Conservation (phyloP, 108 stramenopile genomes). For the Parietichytrium sp. region DNA sequence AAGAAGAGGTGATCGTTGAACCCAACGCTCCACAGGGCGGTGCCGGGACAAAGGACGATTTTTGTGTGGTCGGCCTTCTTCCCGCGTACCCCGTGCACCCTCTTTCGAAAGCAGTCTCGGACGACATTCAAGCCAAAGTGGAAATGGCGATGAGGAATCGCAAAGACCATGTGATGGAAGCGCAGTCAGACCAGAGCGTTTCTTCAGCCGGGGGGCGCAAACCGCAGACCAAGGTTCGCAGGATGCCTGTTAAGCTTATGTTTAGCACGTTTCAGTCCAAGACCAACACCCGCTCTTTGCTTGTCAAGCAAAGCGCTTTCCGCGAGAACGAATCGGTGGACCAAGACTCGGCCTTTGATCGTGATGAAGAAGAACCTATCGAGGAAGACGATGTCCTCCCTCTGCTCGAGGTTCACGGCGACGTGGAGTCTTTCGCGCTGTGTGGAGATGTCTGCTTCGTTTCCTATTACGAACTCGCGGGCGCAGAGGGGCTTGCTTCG, state of each 20-base stretch:
- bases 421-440: neutral
- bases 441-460: neutral
- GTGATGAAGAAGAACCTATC: neutral
- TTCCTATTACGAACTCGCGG: neutral
- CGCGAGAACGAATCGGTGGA: neutral
- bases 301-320: neutral
- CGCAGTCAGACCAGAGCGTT: neutral
- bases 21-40: neutral
- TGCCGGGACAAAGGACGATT: neutral
- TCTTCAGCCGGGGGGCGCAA: neutral
- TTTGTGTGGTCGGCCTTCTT: neutral
- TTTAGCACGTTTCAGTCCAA: neutral
- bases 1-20: conserved; percentile 10
- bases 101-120: no score
- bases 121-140: no score
- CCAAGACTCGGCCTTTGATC: neutral
- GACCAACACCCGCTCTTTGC: neutral
- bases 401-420: neutral
- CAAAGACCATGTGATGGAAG: neutral
- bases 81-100: neutral
- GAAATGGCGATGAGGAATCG: no score
- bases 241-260: neutral
- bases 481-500: neutral
- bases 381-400: neutral
- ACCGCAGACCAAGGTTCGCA: neutral